These are phyloP conservation scores for Aspergillus sp. DNA, from an alignment of 2,329 filamentous ascomycete genomes.

Conservation along the genomic window DNA sequence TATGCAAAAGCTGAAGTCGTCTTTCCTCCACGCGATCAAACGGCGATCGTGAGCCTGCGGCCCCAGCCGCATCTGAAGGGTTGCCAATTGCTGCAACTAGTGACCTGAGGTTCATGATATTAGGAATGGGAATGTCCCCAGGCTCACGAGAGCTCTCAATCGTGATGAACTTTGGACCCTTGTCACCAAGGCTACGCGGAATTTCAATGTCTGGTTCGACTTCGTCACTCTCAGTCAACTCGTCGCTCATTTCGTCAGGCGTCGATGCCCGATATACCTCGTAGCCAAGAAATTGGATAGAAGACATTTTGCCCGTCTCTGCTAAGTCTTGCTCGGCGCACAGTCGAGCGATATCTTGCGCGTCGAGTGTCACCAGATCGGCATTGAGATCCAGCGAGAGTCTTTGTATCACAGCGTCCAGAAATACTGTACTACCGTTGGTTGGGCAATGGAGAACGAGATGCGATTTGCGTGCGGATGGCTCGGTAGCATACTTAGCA, in stretches of 20 bases:
- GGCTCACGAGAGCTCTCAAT: constrained; percentile 38
- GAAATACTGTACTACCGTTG: constrained; percentile 57
- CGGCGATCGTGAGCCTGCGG: constrained; percentile 22
- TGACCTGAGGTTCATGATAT: constrained; percentile 37
- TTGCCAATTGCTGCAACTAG: constrained; percentile 39
- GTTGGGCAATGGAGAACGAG: constrained; percentile 64
- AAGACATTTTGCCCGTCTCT: constrained; percentile 37
- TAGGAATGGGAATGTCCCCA: constrained; percentile 39
- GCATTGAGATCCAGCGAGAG: constrained; percentile 62
- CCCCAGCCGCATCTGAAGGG: constrained; percentile 29
- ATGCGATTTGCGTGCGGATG: constrained; percentile 58
- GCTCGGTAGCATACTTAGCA: constrained; percentile 48
- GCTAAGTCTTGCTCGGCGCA: constrained; percentile 48
- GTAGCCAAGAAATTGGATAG: constrained; percentile 55
- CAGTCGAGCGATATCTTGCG: constrained; percentile 51
- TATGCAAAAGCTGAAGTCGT: constrained; percentile 41
- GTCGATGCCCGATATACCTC: constrained; percentile 54
- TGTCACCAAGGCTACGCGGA: constrained; percentile 25
- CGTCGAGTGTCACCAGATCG: constrained; percentile 49
- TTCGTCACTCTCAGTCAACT: constrained; percentile 51
- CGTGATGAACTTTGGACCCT: constrained; percentile 37
- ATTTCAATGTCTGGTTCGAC: constrained; percentile 47
- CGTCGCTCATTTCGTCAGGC: constrained; percentile 47
- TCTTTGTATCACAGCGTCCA: constrained; percentile 66
- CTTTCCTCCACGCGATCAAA: constrained; percentile 34